These are phyloP conservation scores for thale cress (Arabidopsis thaliana) DNA, from an alignment of 345 rosid species.

Conservation along the genomic window TAIR10.1 NC_003070.9:13221001-13221500, in stretches of 20 bases:
- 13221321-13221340: slow-evolving; percentile 46
- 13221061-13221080: slow-evolving; percentile 33
- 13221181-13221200: slow-evolving; percentile 39
- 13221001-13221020: slow-evolving; percentile 3
- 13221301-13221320: slow-evolving; percentile 39
- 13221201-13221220: slow-evolving; percentile 40
- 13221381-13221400: too few relatives aligned
- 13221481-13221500: too few relatives aligned
- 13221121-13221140: slow-evolving; percentile 29
- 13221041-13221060: slow-evolving; percentile 42
- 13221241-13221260: slow-evolving; percentile 33
- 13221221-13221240: slow-evolving; percentile 29
- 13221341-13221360: slow-evolving; percentile 38
- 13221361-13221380: background rate
- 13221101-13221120: background rate
- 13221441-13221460: too few relatives aligned
- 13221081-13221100: slow-evolving; percentile 30
- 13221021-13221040: slow-evolving; percentile 32
- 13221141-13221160: slow-evolving; percentile 49
- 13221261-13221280: slow-evolving; percentile 42
- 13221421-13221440: too few relatives aligned
- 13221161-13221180: slow-evolving; percentile 24
- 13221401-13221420: too few relatives aligned
- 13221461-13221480: too few relatives aligned
- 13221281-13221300: slow-evolving; percentile 46